Evolutionary conservation across 2,329 filamentous ascomycete species (phyloP), one percentile per base, ranked within the genome.

Genomic region (Hypocreales sp.): DNA sequence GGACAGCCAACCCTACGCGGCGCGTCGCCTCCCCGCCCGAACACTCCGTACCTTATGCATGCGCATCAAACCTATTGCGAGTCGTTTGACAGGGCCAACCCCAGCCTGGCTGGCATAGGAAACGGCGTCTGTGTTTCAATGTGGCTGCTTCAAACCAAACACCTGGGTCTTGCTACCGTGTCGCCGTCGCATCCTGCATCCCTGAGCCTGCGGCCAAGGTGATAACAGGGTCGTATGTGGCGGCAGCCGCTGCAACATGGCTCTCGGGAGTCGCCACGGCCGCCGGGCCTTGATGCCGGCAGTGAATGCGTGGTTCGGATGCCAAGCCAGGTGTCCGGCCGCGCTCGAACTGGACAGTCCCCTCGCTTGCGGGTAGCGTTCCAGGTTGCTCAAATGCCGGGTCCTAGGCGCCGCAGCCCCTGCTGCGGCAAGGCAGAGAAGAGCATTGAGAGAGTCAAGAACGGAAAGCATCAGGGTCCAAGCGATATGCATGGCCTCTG

Each of bases 91-190:
- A 24, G 17, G 26, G 21, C 8, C 15, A 15, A 12, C 21, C 29
- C 27, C 21, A 22, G 16, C 14, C 21, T 19, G 23, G 30, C 22
- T 19, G 21, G 32, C 30, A 30, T 28, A 24, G 27, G 31, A 40
- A 35, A 35, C 38, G 20, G 20, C n/a, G 22, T 31, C 31, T 27
- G 24, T 32, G 44, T 47, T 48, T 48, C 39, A 39, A 47, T 35
- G 34, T 36, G 40, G 35, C 35, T 34, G 39, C 33, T 40, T 42
- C 41, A 45, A 48, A 48, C 40, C 32, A 47, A 49, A 47, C 37
- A 36, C 34, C 31, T 36, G 35, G 36, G 30, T 29, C 32, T 37
- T 28, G 29, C 28, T 20, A 31, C 29, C 15, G 27, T 25, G n/a
- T 29, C 28, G 20, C 19, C 27, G 25, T 17, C 22, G 27, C 21